Conservation (phyloP, 176 grass and related monocot genomes). For the Oryza meridionalis region DNA sequence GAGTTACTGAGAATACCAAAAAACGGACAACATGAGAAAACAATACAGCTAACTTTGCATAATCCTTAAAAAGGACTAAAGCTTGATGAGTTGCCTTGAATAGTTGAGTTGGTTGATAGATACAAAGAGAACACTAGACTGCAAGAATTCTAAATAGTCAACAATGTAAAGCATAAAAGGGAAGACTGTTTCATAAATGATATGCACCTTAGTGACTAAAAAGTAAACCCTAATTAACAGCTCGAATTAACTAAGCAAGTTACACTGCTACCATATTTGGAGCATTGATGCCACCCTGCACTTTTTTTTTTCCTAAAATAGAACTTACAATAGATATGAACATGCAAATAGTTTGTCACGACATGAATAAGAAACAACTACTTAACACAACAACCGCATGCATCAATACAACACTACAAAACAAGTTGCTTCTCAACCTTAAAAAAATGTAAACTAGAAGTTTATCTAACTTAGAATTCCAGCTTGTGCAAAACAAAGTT, state of each 20-base stretch:
- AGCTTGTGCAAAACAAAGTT: slow-evolving; percentile 9
- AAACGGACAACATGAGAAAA: neutral
- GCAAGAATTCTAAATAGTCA: slow-evolving; percentile 5
- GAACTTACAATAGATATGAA: neutral
- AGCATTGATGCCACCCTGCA: neutral
- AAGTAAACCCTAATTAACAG: neutral
- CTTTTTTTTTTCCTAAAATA: neutral
- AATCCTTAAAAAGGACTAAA: neutral
- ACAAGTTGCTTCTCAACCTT: neutral
- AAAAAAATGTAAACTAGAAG: neutral
- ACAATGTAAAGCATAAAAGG: neutral
- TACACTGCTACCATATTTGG: slow-evolving; percentile 22
- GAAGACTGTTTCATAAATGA: neutral
- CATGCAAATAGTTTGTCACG: neutral
- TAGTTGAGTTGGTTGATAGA: neutral
- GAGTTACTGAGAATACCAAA: neutral
- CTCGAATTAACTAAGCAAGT: neutral
- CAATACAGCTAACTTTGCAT: neutral
- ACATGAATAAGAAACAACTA: neutral
- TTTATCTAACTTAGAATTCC: neutral
- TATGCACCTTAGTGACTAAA: neutral
- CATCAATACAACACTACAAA: neutral
- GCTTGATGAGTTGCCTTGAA: neutral
- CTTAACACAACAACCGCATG: neutral
- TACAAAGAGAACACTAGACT: neutral